These are phyloP conservation scores for Aspergillus fijiensis DNA, from an alignment of 2,329 filamentous ascomycete genomes.

Conservation along the genomic window DNA sequence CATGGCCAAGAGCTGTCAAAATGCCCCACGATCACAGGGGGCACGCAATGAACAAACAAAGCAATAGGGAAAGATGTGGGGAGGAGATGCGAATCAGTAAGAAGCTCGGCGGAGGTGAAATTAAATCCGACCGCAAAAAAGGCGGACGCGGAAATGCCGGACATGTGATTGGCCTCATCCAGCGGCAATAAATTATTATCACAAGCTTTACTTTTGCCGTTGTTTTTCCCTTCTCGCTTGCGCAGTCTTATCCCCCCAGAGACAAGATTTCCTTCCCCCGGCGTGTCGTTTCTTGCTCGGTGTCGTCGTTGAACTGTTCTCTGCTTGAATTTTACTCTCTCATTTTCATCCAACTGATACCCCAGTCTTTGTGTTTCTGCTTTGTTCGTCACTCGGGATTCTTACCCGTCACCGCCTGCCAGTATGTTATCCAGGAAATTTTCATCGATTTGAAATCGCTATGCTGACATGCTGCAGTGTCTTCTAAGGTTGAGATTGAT, in stretches of 20 bases:
- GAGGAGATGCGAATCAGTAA: neutral
- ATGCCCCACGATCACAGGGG: neutral
- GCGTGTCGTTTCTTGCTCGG: neutral
- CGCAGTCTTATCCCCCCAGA: neutral
- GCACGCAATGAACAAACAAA: neutral
- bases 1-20: slow-evolving; percentile 1
- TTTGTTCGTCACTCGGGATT: neutral
- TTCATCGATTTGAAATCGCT: neutral
- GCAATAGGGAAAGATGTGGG: neutral
- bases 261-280: neutral
- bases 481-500: slow-evolving; percentile 48
- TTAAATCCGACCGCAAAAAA: slow-evolving; percentile 5
- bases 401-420: slow-evolving; percentile 5
- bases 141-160: neutral
- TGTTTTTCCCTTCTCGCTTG: slow-evolving; percentile 1
- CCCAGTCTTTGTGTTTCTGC: neutral
- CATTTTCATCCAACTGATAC: neutral
- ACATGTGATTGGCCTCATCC: slow-evolving; percentile 1
- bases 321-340: neutral
- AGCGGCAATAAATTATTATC: slow-evolving; percentile 6
- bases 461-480: slow-evolving; percentile 20
- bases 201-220: neutral
- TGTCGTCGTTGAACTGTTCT: neutral
- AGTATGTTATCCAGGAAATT: slow-evolving; percentile 17
- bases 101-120: neutral